These are phyloP conservation scores for Rhynchosporium secalis DNA, from an alignment of 2,329 filamentous ascomycete species.

Conservation along the genomic window DNA sequence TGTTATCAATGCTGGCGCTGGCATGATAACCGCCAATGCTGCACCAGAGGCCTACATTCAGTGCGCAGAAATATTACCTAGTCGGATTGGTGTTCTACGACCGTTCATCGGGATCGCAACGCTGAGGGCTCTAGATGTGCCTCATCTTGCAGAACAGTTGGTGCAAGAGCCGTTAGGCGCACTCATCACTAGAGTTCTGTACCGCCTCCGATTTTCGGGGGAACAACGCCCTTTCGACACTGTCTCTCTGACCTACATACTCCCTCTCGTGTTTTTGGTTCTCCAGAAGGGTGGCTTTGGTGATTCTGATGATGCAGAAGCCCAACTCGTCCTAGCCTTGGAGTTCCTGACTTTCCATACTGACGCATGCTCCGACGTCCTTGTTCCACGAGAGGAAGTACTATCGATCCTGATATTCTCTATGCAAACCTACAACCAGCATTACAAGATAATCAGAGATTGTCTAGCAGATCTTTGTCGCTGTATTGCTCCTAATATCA, in stretches of 20 bases:
- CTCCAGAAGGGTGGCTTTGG: conserved; percentile 79
- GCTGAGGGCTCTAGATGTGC: conserved; percentile 73
- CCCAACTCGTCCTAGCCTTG: conserved; percentile 84
- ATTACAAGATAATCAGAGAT: conserved; percentile 94
- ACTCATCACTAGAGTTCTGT: conserved; percentile 84
- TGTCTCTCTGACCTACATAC: conserved; percentile 81
- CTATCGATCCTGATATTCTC: conserved; percentile 71
- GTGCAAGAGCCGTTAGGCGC: conserved; percentile 79
- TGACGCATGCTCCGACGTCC: conserved; percentile 70
- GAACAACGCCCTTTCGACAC: conserved; percentile 94
- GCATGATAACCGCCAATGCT: conserved; percentile 76
- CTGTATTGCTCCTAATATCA: conserved; percentile 81
- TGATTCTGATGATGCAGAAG: conserved; percentile 76
- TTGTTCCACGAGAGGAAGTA: conserved; percentile 74
- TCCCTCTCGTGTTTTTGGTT: conserved; percentile 79
- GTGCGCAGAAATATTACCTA: conserved; percentile 73
- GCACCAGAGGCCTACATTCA: conserved; percentile 77
- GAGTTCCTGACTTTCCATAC: conserved; percentile 91
- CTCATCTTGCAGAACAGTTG: conserved; percentile 69
- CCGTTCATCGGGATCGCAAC: conserved; percentile 87
- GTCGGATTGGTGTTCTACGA: conserved; percentile 72
- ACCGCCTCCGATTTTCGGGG: conserved; percentile 83
- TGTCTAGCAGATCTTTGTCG: conserved; percentile 84
- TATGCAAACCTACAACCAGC: conserved; percentile 87
- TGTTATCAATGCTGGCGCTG: conserved; percentile 76